Percentiles rank a stretch among this genome's conserved stretches.
Evolutionary conservation across 2,329 filamentous ascomycete species (phyloP).

Genomic region (Paraconiothyrium brasiliense): DNA sequence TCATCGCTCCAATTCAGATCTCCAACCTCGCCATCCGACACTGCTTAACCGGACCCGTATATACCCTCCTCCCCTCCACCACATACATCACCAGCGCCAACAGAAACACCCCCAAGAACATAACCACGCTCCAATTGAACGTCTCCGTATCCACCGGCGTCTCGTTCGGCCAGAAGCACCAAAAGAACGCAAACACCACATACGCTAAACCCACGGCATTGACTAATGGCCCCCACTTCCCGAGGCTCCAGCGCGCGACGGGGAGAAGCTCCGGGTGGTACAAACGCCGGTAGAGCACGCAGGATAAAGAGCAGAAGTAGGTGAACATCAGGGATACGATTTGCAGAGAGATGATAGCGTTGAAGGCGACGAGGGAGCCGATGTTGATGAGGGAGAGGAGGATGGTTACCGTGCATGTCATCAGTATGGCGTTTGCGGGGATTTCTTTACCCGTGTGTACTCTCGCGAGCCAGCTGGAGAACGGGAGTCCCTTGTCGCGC

Average conservation of each 20-base stretch:
- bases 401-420: slow-evolving; percentile 40
- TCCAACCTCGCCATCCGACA: slow-evolving; percentile 10
- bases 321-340: slow-evolving; percentile 52
- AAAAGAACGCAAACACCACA: slow-evolving; percentile 47
- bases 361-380: slow-evolving; percentile 48
- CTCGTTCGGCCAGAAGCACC: slow-evolving; percentile 48
- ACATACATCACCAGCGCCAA: slow-evolving; percentile 22
- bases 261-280: slow-evolving; percentile 24
- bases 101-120: slow-evolving; percentile 20
- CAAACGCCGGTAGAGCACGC: slow-evolving; percentile 34
- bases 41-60: slow-evolving; percentile 22
- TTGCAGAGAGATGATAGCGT: slow-evolving; percentile 52
- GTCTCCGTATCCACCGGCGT: slow-evolving; percentile 21
- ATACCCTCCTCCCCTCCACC: slow-evolving; percentile 19
- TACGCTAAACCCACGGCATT: slow-evolving; percentile 48
- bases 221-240: slow-evolving; percentile 44
- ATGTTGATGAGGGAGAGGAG: slow-evolving; percentile 53
- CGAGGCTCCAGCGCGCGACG: slow-evolving; percentile 47
- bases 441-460: slow-evolving; percentile 39
- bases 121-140: slow-evolving; percentile 30
- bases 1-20: neutral
- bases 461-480: slow-evolving; percentile 39
- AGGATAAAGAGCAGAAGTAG: slow-evolving; percentile 43
- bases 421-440: slow-evolving; percentile 43
- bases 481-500: slow-evolving; percentile 46